These are phyloP conservation scores for Lasiosphaeria ovina DNA, from an alignment of 495 filamentous ascomycete species.

Conservation along the genomic window DNA sequence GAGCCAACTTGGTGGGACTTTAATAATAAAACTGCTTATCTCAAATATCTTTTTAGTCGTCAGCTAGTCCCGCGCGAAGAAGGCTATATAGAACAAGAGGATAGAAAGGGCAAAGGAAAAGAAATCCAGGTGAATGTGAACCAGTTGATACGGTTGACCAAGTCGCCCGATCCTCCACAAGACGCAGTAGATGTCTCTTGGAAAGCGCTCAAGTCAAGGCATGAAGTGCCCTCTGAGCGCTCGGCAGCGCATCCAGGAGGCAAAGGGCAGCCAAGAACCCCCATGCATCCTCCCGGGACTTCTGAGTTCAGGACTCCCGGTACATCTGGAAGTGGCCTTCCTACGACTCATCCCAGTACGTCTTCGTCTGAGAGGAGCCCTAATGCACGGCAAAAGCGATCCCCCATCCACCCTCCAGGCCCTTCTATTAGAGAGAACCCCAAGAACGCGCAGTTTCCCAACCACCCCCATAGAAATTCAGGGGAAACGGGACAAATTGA, in stretches of 20 bases:
- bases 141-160: conserved; percentile 9
- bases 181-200: conserved; percentile 9
- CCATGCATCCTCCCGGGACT: conserved; percentile 4
- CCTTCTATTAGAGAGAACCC: conserved; percentile 9
- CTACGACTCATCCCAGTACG: conserved; percentile 9
- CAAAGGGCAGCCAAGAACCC: conserved; percentile 3
- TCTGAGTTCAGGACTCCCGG: conserved; percentile 10
- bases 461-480: background rate
- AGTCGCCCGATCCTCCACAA: conserved; percentile 10
- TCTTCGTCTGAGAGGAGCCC: conserved; percentile 12
- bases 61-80: conserved; percentile 5
- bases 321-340: conserved; percentile 12
- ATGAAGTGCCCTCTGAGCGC: conserved; percentile 5
- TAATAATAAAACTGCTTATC: conserved; percentile 9
- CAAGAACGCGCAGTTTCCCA: conserved; percentile 11
- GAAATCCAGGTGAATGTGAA: conserved; percentile 10
- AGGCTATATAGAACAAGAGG: conserved; percentile 11
- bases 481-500: background rate
- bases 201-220: conserved; percentile 11
- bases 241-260: conserved; percentile 4
- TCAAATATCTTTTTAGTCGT: conserved; percentile 10
- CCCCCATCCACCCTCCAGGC: conserved; percentile 7
- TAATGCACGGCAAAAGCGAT: too few species aligned
- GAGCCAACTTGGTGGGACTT: conserved; percentile 3
- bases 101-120: conserved; percentile 14